Evolutionary conservation across 345 rosid genomes (phyloP), one percentile per base, ranked within the genome.

Genomic region (Lumnitzera racemosa): DNA sequence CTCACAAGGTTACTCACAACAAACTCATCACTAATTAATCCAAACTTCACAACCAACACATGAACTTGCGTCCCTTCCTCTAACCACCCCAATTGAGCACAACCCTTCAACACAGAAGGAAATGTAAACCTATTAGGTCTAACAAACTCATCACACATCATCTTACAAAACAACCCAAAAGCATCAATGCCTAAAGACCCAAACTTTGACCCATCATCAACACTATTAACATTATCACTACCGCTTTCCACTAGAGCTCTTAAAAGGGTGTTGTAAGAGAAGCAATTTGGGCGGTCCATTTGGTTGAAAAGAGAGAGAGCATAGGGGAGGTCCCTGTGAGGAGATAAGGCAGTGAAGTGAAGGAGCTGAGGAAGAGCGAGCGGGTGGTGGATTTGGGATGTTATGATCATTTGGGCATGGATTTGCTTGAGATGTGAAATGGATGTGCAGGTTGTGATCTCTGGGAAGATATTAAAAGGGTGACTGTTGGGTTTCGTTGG

Each of bases 221-320:
- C 5, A 81, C 43, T 62, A 15, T 51, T 69, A 5, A 52, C 66
- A 48, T 55, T 47, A 51, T 68, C 67, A 47, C 68, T 74, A 46
- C 46, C 65, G 25, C 70, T 57, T 58, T 86, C 91, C 11, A 80
- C 62, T 24, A 82, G 81, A 41, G 86, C 86, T 53, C 90, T 74
- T 68, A 86, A 76, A n/a, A 89, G 73, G 0, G 96, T 74, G 67
- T 89, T 89, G 83, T 86, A 89, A 50, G 96, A 84, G 68, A 86
- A 89, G 80, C 94, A 80, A 59, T 86, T 86, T 24, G 82, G 83
- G 3, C 70, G 63, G 25, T 51, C 71, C 71, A 89, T 82, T 56
- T 70, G 80, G 58, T 11, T 55, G 53, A 86, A 89, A 53, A 86
- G 66, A 70, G 76, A 79, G 20, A 56, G 59, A 0, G 86, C 88